These are phyloP conservation scores for Crithidia thermophila DNA, from an alignment of 208 protist genomes.

Conservation along the genomic window DNA sequence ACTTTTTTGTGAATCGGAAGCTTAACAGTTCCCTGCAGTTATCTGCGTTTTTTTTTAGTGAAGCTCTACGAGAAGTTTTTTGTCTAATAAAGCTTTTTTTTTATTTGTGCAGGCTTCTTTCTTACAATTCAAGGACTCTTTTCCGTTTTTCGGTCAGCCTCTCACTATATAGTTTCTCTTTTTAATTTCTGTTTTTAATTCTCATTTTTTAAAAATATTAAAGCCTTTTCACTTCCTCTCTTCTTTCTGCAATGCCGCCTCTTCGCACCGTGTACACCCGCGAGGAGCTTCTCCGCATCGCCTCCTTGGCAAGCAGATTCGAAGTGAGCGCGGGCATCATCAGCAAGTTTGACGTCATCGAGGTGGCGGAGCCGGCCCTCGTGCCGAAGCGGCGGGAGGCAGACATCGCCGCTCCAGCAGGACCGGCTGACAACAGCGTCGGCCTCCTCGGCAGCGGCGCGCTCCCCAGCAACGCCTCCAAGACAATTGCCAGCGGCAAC, in stretches of 20 bases:
- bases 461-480: conserved; percentile 2
- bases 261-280: conserved; percentile 56
- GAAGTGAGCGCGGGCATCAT: conserved; percentile 39
- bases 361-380: conserved; percentile 40
- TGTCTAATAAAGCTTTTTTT: no score
- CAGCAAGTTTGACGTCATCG: conserved; percentile 75
- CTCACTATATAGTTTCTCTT: not conserved
- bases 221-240: conserved; percentile 1
- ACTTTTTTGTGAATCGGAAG: no score
- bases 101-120: conserved; percentile 6
- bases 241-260: conserved; percentile 18
- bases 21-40: no score
- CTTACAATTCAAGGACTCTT: no score
- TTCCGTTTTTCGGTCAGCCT: conserved; percentile 6
- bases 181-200: not conserved
- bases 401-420: conserved; percentile 16
- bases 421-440: conserved; percentile 7
- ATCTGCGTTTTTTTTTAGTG: no score
- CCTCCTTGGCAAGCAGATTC: conserved; percentile 28
- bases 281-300: conserved; percentile 59
- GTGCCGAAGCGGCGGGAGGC: conserved; percentile 34
- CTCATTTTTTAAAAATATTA: not conserved
- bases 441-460: conserved; percentile 15
- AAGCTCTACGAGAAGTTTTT: no score
- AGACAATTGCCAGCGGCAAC: conserved; percentile 16